phyloP scores from a whole-genome alignment of 2,329 filamentous ascomycete species.

The Colletotrichum chlorophyti region DNA sequence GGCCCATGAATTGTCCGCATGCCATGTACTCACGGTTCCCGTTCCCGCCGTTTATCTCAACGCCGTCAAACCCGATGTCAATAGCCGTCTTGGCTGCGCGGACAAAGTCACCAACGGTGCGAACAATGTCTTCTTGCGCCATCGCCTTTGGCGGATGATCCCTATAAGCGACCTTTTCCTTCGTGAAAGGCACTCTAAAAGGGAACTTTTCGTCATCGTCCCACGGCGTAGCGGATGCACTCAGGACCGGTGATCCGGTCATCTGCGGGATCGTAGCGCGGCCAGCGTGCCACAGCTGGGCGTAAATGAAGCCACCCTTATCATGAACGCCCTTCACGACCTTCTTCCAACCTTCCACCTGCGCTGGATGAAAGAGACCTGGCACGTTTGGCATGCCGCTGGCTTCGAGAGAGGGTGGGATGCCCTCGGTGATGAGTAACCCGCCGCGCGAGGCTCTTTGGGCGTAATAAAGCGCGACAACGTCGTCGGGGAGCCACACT shows the following conservation, averaged over 20 bases:
- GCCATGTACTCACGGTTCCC: conserved; percentile 27
- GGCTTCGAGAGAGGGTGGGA: conserved; percentile 38
- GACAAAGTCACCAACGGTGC: conserved; percentile 35
- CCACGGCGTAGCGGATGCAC: conserved; percentile 25
- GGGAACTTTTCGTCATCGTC: conserved; percentile 32
- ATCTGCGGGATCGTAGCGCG: conserved; percentile 41
- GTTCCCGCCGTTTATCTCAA: conserved; percentile 42
- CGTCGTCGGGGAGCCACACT: conserved; percentile 1
- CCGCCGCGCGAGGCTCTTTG: conserved; percentile 41
- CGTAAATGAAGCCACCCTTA: conserved; percentile 63
- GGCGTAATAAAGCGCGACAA: conserved; percentile 32
- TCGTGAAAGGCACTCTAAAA: conserved; percentile 24
- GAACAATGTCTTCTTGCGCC: conserved; percentile 37
- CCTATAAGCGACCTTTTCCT: conserved; percentile 25
- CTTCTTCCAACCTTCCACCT: conserved; percentile 63
- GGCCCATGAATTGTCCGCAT: background rate
- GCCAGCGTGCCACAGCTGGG: conserved; percentile 68
- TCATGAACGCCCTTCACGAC: conserved; percentile 65
- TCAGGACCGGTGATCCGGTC: conserved; percentile 24
- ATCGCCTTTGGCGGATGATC: conserved; percentile 48
- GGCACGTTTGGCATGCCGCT: conserved; percentile 52
- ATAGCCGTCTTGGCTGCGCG: conserved; percentile 32
- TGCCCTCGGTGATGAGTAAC: conserved; percentile 64
- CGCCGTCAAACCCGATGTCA: conserved; percentile 57
- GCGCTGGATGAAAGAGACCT: conserved; percentile 59